Percentiles rank a stretch among this genome's conserved stretches.
Evolutionary conservation across 192 early-diverging fungal genomes (phyloP).

Genomic region (Coemansia sp.): DNA sequence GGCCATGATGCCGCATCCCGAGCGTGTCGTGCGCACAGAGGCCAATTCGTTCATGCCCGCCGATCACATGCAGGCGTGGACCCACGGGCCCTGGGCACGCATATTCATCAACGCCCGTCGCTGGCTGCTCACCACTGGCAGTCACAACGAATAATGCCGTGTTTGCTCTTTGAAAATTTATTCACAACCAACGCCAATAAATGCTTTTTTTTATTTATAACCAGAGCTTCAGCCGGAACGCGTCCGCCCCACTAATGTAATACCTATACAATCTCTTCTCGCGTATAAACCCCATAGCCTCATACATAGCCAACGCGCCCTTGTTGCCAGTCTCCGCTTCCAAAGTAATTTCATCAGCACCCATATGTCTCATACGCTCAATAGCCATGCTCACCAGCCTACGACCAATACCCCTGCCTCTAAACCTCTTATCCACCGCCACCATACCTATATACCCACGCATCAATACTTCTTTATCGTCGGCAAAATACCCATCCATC

Average conservation of each 20-base stretch:
- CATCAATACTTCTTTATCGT: constrained; percentile 9
- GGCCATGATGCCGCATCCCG: constrained; percentile 99
- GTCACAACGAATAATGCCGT: no score
- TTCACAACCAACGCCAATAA: no score
- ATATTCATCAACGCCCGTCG: constrained; percentile 91
- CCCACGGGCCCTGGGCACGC: constrained; percentile 82
- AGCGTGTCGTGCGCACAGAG: constrained; percentile 81
- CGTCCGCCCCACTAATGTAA: constrained; percentile 93
- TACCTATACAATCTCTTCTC: constrained; percentile 91
- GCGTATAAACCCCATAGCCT: constrained; percentile 87
- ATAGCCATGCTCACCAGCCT: constrained; percentile 74
- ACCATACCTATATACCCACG: constrained; percentile 99
- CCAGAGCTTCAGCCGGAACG: constrained; percentile 79
- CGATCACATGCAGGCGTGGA: constrained; percentile 29
- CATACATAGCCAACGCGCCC: constrained; percentile 84
- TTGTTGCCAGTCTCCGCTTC: constrained; percentile 90
- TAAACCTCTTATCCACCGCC: constrained; percentile 78
- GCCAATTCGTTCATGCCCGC: constrained; percentile 87
- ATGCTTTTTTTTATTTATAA: constrained; percentile 5
- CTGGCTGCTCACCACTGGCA: constrained; percentile 62
- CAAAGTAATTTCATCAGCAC: constrained; percentile 82
- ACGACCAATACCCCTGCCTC: constrained; percentile 79
- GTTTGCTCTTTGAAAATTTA: no score
- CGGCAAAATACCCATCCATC: constrained; percentile 21
- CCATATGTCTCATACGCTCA: constrained; percentile 69